Conservation (phyloP, 306 rosid species). For the Prunus mume region DNA sequence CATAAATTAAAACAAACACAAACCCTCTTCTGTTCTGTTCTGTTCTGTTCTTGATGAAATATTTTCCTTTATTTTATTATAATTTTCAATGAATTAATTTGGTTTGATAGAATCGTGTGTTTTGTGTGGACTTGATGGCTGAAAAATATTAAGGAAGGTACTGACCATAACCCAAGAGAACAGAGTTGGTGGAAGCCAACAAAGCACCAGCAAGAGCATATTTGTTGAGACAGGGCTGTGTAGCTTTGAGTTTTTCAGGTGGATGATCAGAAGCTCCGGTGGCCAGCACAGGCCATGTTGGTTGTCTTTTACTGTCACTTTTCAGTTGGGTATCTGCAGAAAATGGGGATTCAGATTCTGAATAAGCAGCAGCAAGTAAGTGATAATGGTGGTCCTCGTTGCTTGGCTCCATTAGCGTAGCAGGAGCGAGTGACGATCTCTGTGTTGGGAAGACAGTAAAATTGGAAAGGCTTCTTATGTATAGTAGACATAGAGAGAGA, state of each 20-base stretch:
- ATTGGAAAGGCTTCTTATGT: too few relatives aligned
- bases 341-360: conserved; percentile 1
- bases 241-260: not conserved
- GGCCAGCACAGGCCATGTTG: too few relatives aligned
- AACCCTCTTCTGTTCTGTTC: not conserved
- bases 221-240: conserved; percentile 27
- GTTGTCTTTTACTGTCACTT: not conserved
- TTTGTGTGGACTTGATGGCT: not conserved
- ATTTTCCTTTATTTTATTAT: not conserved
- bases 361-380: conserved; percentile 3
- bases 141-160: not conserved
- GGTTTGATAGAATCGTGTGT: not conserved
- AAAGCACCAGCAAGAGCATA: conserved; percentile 46
- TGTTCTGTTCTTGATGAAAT: not conserved
- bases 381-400: not conserved
- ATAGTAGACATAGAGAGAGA: too few relatives aligned
- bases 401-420: not conserved
- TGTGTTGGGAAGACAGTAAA: not conserved
- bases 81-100: not conserved
- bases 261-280: not conserved
- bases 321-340: not conserved
- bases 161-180: conserved; percentile 49
- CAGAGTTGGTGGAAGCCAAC: conserved; percentile 44
- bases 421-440: not conserved
- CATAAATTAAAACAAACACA: not conserved